These are phyloP conservation scores for Aaosphaeria pasadenensis DNA, from an alignment of 2,329 filamentous ascomycete genomes.

Conservation along the genomic window DNA sequence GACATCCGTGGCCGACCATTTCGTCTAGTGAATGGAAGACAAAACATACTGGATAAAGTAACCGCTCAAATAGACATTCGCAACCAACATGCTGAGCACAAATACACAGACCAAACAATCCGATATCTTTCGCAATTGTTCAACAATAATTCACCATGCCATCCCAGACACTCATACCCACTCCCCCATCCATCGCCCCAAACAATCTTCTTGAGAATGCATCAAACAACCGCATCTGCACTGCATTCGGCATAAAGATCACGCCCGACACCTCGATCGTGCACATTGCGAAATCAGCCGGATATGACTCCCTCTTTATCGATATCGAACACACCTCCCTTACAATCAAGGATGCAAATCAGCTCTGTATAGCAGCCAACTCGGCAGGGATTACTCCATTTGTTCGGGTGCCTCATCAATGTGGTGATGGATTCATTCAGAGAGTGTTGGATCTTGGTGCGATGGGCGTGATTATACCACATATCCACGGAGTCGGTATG, in stretches of 20 bases:
- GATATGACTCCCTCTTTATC: conserved; percentile 39
- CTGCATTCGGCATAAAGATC: conserved; percentile 23
- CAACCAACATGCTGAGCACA: background rate
- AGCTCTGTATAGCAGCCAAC: conserved; percentile 24
- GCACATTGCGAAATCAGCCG: conserved; percentile 32
- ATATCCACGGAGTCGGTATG: conserved; percentile 3
- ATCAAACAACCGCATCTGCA: background rate
- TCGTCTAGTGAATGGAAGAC: background rate
- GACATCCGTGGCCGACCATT: background rate
- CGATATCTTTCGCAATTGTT: background rate
- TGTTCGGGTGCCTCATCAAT: conserved; percentile 30
- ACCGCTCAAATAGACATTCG: background rate
- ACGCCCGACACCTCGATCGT: conserved; percentile 25
- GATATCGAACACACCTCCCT: conserved; percentile 39
- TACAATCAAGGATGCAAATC: conserved; percentile 26
- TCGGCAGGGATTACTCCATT: conserved; percentile 28
- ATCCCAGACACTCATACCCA: background rate
- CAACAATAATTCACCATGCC: background rate
- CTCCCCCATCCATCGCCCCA: background rate
- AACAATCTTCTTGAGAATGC: background rate
- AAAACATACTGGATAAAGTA: background rate
- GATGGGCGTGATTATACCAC: conserved; percentile 8
- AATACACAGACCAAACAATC: background rate
- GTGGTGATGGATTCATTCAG: conserved; percentile 30
- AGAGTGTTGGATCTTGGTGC: conserved; percentile 30